Evolutionary conservation across 495 filamentous ascomycete species (phyloP).

Genomic region (Penicillium alfredii): DNA sequence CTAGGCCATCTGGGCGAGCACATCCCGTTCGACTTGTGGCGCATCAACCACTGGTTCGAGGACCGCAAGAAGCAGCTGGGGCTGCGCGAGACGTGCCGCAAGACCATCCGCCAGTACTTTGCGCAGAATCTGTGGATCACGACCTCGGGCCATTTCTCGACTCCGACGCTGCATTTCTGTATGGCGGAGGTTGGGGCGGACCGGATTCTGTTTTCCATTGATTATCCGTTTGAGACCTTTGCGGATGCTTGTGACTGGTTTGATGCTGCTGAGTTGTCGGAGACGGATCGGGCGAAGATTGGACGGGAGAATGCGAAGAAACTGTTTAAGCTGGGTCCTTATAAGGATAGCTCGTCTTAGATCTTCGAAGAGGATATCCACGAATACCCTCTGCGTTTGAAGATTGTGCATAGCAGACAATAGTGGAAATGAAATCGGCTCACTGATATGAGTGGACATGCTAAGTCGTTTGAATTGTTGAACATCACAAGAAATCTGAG

Average conservation of each 20-base stretch:
- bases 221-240: constrained; percentile 50
- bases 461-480: no score
- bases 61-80: constrained; percentile 42
- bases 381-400: no score
- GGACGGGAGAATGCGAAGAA: constrained; percentile 50
- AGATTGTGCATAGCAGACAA: no score
- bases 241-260: constrained; percentile 51
- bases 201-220: constrained; percentile 45
- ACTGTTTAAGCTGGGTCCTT: constrained; percentile 44
- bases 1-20: constrained; percentile 64
- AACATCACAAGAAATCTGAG: no score
- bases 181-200: constrained; percentile 39
- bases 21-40: constrained; percentile 58
- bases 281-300: constrained; percentile 42
- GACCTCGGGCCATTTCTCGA: constrained; percentile 55
- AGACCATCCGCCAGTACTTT: constrained; percentile 53
- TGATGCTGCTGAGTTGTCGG: constrained; percentile 41
- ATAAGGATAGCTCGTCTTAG: constrained; percentile 41
- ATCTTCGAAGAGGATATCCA: no score
- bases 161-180: constrained; percentile 47
- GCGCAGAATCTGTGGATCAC: constrained; percentile 60
- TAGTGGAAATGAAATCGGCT: no score
- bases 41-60: constrained; percentile 55
- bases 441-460: no score
- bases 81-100: constrained; percentile 39